Conservation (phyloP, 345 rosid genomes). For the Eucalyptus curtisii region DNA sequence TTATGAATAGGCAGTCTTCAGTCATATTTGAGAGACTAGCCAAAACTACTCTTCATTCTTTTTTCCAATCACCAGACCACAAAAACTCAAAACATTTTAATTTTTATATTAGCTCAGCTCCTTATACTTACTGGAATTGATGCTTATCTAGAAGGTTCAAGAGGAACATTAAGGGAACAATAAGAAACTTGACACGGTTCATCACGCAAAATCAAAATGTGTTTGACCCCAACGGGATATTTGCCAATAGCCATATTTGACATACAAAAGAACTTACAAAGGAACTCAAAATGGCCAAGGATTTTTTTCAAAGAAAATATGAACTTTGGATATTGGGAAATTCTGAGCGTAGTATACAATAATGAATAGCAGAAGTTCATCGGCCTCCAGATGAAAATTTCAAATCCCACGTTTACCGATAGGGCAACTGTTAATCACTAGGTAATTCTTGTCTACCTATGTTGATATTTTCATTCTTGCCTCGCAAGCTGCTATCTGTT, state of each 20-base stretch:
- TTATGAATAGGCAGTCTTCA: not conserved
- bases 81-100: not conserved
- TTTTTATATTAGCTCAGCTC: not conserved
- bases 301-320: not conserved
- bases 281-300: not conserved
- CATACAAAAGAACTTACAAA: not conserved
- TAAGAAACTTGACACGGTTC: not conserved
- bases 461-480: too few species aligned
- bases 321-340: not conserved
- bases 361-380: not conserved
- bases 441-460: too few species aligned
- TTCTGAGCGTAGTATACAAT: not conserved
- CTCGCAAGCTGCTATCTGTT: too few species aligned
- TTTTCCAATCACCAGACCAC: not conserved
- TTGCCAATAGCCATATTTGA: not conserved
- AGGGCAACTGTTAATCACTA: not conserved
- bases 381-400: not conserved
- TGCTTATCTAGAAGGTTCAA: not conserved
- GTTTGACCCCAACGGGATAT: not conserved
- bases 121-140: fast-evolving
- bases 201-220: fast-evolving
- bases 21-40: not conserved
- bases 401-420: fast-evolving
- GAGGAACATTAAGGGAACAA: not conserved
- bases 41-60: not conserved